Base-by-base conservation (phyloP, 2,329 filamentous ascomycete species). In the Neoscytalidium dimidiatum region DNA sequence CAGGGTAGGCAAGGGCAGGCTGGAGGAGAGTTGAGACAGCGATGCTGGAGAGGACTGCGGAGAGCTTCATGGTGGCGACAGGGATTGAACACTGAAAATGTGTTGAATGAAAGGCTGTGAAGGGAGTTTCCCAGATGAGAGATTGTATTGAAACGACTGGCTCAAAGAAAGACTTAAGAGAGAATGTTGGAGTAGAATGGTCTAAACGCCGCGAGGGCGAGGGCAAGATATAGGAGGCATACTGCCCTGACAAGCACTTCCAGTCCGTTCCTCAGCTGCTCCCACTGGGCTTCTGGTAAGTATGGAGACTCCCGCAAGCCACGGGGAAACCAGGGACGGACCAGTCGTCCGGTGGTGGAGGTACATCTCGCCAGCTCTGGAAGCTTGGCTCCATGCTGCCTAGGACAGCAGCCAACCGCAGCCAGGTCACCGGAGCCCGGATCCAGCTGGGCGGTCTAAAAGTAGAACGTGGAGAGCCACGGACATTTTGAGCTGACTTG, bases 31-130 rank as follows among this genome's bases (percentile, higher is more conserved):
- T 62, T 1, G 69, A 33, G 38, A 67, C 61, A n/a, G 64, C 63
- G 41, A 70, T 52, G 58, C 64, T 64, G 21, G 64, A 41, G 5
- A 69, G n/a, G 57, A 72, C 49, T 9, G 38, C 56, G 11, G 68
- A 65, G 23, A 67, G 46, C 65, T 70, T 72, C 70, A 71, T 71
- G 26, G 19, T 67, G 64, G 43, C 21, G 49, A 29, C 8, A n/a
- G 43, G 41, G 51, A n/a, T 21, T 6, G 28, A 58, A 58, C 5
- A 53, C 35, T 41, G 4, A 29, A 58, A 41, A 2, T 11, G 21
- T 9, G 13, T 6, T 17, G 23, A 58, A 44, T 21, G 53, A 58
- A 43, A 44, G 53, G 23, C 53, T 28, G 53, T 35, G 53, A 28
- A 11, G 41, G 23, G 51, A 21, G 6, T 44, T 14, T 44, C 53